These are phyloP conservation scores for Penicillium freii DNA, from an alignment of 2,329 filamentous ascomycete species.

Conservation along the genomic window DNA sequence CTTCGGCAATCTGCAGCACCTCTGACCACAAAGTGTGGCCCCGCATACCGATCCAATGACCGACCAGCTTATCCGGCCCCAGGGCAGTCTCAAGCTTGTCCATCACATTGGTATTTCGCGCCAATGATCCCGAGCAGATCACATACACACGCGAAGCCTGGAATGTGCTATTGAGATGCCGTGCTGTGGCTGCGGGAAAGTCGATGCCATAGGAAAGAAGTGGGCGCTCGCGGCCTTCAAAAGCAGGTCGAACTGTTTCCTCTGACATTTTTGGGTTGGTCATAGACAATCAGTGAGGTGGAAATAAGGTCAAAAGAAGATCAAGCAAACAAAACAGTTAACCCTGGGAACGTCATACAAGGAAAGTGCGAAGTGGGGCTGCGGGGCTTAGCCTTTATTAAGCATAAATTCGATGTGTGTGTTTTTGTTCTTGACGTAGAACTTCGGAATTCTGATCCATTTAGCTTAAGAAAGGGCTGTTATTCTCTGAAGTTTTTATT, in stretches of 20 bases:
- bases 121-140: constrained; percentile 52
- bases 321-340: background rate
- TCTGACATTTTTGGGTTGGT: constrained; percentile 15
- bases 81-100: constrained; percentile 44
- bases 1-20: constrained; percentile 48
- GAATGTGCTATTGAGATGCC: constrained; percentile 49
- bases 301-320: background rate
- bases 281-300: background rate
- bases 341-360: background rate
- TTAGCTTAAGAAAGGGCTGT: background rate
- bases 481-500: too few species aligned
- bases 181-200: constrained; percentile 46
- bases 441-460: background rate
- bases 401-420: background rate
- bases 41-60: constrained; percentile 51
- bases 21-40: constrained; percentile 57
- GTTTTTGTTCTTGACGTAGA: background rate
- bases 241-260: constrained; percentile 41
- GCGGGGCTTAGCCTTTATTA: background rate
- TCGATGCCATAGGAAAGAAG: constrained; percentile 50
- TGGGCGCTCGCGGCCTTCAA: constrained; percentile 38
- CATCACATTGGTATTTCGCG: constrained; percentile 48
- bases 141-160: constrained; percentile 50
- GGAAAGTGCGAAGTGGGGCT: background rate
- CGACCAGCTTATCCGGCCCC: constrained; percentile 40